Conservation (phyloP, 495 filamentous ascomycete species). For the Penicillium odoratum region DNA sequence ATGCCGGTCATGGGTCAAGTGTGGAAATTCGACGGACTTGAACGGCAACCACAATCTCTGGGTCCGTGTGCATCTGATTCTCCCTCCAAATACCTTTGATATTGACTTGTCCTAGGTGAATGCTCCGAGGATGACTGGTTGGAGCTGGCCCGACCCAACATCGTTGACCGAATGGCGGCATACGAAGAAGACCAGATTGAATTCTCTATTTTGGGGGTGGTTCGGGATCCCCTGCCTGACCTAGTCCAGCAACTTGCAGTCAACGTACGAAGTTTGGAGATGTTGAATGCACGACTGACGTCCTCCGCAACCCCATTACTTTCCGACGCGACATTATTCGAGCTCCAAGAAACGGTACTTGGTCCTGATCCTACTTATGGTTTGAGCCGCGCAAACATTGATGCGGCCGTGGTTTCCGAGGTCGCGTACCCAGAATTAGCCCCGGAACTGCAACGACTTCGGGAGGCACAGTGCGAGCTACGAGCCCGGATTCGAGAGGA, state of each 20-base stretch:
- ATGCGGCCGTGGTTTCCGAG: conserved; percentile 26
- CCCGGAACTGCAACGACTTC: conserved; percentile 27
- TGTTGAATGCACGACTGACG: conserved; percentile 35
- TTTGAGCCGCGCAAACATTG: conserved; percentile 35
- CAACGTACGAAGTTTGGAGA: conserved; percentile 45
- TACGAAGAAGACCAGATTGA: conserved; percentile 56
- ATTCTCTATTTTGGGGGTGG: conserved; percentile 57
- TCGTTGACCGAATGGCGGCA: conserved; percentile 51
- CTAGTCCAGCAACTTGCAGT: conserved; percentile 42
- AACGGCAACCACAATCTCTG: conserved; percentile 68
- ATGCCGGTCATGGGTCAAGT: conserved; percentile 72
- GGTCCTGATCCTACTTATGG: conserved; percentile 35
- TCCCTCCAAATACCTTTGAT: not conserved
- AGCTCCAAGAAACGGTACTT: conserved; percentile 26
- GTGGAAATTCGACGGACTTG: conserved; percentile 90
- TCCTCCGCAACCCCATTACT: conserved; percentile 1
- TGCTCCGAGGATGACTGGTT: conserved; percentile 51
- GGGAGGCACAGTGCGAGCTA: conserved; percentile 33
- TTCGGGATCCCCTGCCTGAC: conserved; percentile 49
- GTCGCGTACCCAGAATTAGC: conserved; percentile 14
- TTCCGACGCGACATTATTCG: not conserved
- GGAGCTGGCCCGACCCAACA: conserved; percentile 44
- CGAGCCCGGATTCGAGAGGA: conserved; percentile 45
- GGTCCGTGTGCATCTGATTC: conserved; percentile 48
- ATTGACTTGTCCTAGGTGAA: conserved; percentile 26